A percentile compares a stretch with the other conserved stretches of the same genome.
These are phyloP conservation scores for Aethionema arabicum DNA, from an alignment of 345 rosid species.

Conservation along the genomic window DNA sequence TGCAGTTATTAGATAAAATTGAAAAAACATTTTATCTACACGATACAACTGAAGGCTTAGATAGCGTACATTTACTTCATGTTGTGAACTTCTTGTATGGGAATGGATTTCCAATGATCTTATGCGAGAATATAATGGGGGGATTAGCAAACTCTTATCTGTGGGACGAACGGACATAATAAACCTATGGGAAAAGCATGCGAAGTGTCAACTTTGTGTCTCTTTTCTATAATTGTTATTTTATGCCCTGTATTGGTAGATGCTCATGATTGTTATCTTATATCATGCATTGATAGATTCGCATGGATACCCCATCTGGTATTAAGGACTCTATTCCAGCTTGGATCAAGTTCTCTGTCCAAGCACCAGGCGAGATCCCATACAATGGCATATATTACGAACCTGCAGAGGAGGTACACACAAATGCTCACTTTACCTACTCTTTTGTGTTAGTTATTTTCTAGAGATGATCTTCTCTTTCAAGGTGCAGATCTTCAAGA, in stretches of 20 bases:
- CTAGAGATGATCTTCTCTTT: slow-evolving; percentile 18
- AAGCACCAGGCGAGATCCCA: slow-evolving; percentile 92
- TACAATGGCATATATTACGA: slow-evolving; percentile 94
- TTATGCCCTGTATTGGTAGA: slow-evolving; percentile 45
- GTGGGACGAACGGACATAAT: neutral
- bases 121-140: neutral
- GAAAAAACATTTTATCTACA: neutral
- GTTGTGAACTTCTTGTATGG: neutral
- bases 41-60: neutral
- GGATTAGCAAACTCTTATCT: neutral
- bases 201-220: slow-evolving; percentile 14
- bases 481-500: slow-evolving; percentile 18
- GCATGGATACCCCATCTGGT: slow-evolving; percentile 94
- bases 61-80: slow-evolving; percentile 1
- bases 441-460: slow-evolving; percentile 13
- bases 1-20: slow-evolving; percentile 11
- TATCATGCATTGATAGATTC: slow-evolving; percentile 58
- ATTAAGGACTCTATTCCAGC: slow-evolving; percentile 97
- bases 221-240: neutral
- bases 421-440: slow-evolving; percentile 18
- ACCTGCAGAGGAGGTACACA: slow-evolving; percentile 81
- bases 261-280: slow-evolving; percentile 49
- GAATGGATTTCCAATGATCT: neutral
- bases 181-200: slow-evolving; percentile 12
- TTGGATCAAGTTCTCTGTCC: slow-evolving; percentile 96